Conservation (phyloP, 1,139 yeast species). For the Hyphopichia buzzinii region DNA sequence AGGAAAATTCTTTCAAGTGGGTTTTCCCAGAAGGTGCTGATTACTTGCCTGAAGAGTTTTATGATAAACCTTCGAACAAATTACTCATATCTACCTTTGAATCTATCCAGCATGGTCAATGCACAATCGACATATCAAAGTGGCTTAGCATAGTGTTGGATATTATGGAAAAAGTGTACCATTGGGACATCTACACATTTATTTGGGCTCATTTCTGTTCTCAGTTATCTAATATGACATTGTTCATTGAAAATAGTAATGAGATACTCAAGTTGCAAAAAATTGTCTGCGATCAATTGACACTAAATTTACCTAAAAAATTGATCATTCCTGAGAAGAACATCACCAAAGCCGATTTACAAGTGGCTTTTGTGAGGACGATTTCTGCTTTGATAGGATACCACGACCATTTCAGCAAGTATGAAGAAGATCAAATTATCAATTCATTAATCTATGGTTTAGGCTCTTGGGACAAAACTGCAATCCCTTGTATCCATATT, state of each 20-base stretch:
- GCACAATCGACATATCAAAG: conserved; percentile 41
- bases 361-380: conserved; percentile 64
- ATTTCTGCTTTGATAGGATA: conserved; percentile 70
- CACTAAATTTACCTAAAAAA: conserved; percentile 44
- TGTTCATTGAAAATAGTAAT: conserved; percentile 47
- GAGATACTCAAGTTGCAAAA: conserved; percentile 47
- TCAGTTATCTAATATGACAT: conserved; percentile 61
- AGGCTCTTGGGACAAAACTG: conserved; percentile 75
- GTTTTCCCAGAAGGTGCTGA: conserved; percentile 55
- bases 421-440: conserved; percentile 69
- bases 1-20: conserved; percentile 39
- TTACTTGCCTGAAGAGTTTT: conserved; percentile 44
- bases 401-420: conserved; percentile 53
- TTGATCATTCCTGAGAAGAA: conserved; percentile 37
- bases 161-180: conserved; percentile 53
- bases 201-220: conserved; percentile 69
- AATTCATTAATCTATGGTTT: conserved; percentile 63
- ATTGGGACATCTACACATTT: conserved; percentile 73
- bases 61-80: conserved; percentile 29
- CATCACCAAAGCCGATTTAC: conserved; percentile 60
- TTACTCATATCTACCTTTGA: conserved; percentile 11
- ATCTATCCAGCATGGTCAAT: conserved; percentile 10
- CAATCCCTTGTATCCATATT: conserved; percentile 75
- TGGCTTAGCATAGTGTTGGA: conserved; percentile 55
- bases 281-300: conserved; percentile 61